A percentile compares a stretch with the other conserved stretches of the same genome.
phyloP scores from a whole-genome alignment of 75 land plant genomes.

The Cunninghamia lanceolata region DNA sequence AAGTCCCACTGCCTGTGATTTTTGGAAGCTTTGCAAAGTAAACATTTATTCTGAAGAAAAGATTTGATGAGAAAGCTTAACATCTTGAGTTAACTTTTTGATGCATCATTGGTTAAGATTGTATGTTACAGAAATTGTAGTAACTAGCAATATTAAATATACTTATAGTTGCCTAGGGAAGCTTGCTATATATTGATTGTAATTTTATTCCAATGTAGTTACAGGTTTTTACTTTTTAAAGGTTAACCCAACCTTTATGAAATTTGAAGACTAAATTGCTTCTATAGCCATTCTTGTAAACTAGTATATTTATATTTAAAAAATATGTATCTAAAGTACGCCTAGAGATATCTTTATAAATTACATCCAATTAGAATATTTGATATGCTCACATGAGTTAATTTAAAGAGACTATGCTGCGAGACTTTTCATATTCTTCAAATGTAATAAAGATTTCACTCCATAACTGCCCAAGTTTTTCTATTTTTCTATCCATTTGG shows the following conservation, averaged over 20 bases:
- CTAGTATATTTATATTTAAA: no score
- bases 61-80: background rate
- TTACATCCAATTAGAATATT: no score
- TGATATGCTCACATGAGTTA: no score
- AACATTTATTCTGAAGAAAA: background rate
- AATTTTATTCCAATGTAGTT: background rate
- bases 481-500: no score
- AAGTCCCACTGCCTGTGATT: background rate
- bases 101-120: background rate
- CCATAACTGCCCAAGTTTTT: no score
- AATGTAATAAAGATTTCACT: no score
- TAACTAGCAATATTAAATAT: background rate
- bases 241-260: background rate
- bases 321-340: no score
- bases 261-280: background rate
- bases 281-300: background rate
- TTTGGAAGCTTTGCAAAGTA: background rate
- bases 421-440: no score
- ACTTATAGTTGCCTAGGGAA: background rate
- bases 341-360: no score
- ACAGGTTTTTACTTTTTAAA: background rate
- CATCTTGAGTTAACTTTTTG: background rate
- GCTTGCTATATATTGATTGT: background rate
- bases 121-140: background rate
- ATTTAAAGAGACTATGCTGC: no score